Conservation (phyloP, 2,329 filamentous ascomycete species). For the Tricladium varicosporioides region DNA sequence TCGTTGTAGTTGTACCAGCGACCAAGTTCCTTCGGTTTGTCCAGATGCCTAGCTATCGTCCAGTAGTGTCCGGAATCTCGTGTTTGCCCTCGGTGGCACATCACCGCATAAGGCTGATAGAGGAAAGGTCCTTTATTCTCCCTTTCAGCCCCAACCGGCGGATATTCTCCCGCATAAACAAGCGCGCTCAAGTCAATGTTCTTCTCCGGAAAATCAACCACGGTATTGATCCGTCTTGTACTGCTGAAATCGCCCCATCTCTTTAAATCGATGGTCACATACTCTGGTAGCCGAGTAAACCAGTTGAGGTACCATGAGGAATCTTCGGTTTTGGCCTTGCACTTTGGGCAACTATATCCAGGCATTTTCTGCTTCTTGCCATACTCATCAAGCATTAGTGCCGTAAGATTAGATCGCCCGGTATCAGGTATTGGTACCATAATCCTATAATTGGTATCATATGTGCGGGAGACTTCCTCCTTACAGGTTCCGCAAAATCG, state of each 20-base stretch:
- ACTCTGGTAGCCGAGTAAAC: conserved; percentile 78
- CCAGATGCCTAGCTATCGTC: conserved; percentile 19
- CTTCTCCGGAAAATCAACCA: conserved; percentile 2
- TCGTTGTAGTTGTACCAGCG: conserved; percentile 22
- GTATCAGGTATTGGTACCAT: too few relatives aligned
- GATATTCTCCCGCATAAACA: conserved; percentile 38
- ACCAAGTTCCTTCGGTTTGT: conserved; percentile 15
- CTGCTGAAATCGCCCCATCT: conserved; percentile 61
- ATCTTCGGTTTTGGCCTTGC: conserved; percentile 66
- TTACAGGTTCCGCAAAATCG: too few relatives aligned
- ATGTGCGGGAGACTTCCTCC: too few relatives aligned
- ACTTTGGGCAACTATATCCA: conserved; percentile 72
- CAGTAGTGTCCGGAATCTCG: conserved; percentile 27
- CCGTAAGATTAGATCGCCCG: too few relatives aligned
- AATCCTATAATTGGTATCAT: too few relatives aligned
- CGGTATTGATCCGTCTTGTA: conserved; percentile 48
- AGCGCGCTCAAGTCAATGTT: conserved; percentile 44
- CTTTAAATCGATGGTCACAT: conserved; percentile 64
- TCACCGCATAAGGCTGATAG: conserved; percentile 85
- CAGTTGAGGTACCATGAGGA: conserved; percentile 58
- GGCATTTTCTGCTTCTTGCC: not conserved
- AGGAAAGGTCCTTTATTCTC: conserved; percentile 55
- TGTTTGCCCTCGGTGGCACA: conserved; percentile 38
- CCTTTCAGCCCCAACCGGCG: conserved; percentile 24
- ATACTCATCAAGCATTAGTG: too few relatives aligned